These are phyloP conservation scores for Psilocybe azurescens DNA, from an alignment of 768 basidiomycete genomes.

Conservation along the genomic window DNA sequence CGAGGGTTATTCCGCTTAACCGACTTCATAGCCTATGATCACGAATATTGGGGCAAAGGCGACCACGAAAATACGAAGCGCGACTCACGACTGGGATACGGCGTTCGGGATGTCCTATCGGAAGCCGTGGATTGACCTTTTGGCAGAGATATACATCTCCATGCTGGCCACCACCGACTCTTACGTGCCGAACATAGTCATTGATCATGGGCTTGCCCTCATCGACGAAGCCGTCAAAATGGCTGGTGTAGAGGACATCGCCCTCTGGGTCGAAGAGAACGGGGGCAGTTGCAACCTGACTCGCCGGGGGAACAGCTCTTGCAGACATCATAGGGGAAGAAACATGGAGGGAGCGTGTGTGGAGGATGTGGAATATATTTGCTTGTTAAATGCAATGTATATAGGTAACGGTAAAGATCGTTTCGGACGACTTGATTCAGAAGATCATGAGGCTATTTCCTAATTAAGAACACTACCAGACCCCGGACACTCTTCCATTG, in stretches of 20 bases:
- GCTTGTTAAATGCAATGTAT: conserved; percentile 18
- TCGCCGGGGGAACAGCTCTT: conserved; percentile 26
- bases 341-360: conserved; percentile 30
- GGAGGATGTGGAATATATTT: conserved; percentile 21
- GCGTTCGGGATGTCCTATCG: conserved; percentile 42
- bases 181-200: conserved; percentile 79
- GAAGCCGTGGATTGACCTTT: conserved; percentile 47
- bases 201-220: conserved; percentile 65
- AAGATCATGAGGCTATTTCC: conserved; percentile 38
- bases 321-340: conserved; percentile 26
- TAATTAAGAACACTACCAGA: conserved; percentile 21
- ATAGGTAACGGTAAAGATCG: conserved; percentile 10
- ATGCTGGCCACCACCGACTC: conserved; percentile 89
- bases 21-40: conserved; percentile 75
- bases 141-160: conserved; percentile 84
- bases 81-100: conserved; percentile 49
- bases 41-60: background rate
- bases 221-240: conserved; percentile 43
- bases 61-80: conserved; percentile 1
- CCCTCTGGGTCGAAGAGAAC: conserved; percentile 43
- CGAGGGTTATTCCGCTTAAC: conserved; percentile 76
- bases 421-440: conserved; percentile 22
- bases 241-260: conserved; percentile 54
- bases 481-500: conserved; percentile 22
- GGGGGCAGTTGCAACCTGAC: conserved; percentile 24